Conservation (phyloP, 2,329 filamentous ascomycete species). For the Neofusicoccum umdonicola region DNA sequence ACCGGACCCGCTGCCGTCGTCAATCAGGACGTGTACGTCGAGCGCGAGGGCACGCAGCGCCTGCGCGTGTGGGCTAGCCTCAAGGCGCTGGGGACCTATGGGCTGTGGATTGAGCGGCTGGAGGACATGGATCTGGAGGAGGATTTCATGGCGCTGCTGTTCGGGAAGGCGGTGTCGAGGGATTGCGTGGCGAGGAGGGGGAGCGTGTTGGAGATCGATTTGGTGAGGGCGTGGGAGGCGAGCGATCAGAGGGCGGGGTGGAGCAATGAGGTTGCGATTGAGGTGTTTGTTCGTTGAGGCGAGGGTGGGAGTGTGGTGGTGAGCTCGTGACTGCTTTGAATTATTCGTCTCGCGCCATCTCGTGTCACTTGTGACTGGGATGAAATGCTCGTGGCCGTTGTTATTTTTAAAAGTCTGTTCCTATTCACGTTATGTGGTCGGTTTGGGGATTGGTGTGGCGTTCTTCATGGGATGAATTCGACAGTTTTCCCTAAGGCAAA, state of each 20-base stretch:
- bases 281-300: constrained; percentile 8
- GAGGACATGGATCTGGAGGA: constrained; percentile 58
- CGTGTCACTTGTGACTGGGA: no score
- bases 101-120: constrained; percentile 76
- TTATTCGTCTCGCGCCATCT: no score
- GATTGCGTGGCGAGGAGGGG: constrained; percentile 59
- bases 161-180: constrained; percentile 66
- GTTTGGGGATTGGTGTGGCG: no score
- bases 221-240: constrained; percentile 73
- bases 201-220: constrained; percentile 75
- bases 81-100: constrained; percentile 76
- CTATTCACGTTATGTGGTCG: no score
- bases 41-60: constrained; percentile 53
- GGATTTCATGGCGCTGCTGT: constrained; percentile 72
- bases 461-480: no score
- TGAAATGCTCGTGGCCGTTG: no score
- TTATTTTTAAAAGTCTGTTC: no score
- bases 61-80: constrained; percentile 66
- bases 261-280: constrained; percentile 56
- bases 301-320: not conserved
- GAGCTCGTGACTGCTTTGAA: no score
- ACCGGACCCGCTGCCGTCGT: constrained; percentile 78
- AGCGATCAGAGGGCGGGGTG: constrained; percentile 68
- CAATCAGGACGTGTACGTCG: constrained; percentile 57
- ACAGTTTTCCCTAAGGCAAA: no score